phyloP scores from a whole-genome alignment of 352 stramenopile species.

The Aphanomyces euteiches region DNA sequence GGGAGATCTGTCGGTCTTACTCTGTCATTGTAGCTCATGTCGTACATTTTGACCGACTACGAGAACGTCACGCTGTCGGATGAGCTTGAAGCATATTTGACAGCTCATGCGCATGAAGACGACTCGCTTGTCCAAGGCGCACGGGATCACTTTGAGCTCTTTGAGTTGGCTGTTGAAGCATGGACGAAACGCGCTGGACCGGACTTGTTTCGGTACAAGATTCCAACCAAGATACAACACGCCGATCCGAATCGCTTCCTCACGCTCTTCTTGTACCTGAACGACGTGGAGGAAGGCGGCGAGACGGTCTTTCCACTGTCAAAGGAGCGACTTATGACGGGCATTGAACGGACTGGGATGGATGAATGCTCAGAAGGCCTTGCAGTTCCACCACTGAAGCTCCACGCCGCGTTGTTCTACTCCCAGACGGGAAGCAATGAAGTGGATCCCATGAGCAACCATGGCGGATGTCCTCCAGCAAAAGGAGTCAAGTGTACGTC shows the following conservation, averaged over 20 bases:
- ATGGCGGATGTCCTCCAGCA: constrained; percentile 26
- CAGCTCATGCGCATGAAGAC: constrained; percentile 27
- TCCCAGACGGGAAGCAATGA: constrained; percentile 18
- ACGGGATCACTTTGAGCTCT: constrained; percentile 38
- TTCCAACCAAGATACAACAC: constrained; percentile 18
- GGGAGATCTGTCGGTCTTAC: too few relatives aligned
- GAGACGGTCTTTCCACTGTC: constrained; percentile 81
- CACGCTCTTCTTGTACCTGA: constrained; percentile 90
- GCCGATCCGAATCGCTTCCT: constrained; percentile 65
- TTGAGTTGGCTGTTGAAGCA: constrained; percentile 44
- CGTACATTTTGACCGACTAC: neutral
- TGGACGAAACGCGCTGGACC: constrained; percentile 33
- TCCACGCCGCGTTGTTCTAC: constrained; percentile 30
- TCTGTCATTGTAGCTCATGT: neutral
- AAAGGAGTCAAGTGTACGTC: constrained; percentile 24
- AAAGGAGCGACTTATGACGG: constrained; percentile 20
- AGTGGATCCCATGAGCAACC: constrained; percentile 12
- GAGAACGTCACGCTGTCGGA: constrained; percentile 37
- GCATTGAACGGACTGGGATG: constrained; percentile 19
- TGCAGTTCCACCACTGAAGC: constrained; percentile 15
- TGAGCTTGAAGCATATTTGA: constrained; percentile 48
- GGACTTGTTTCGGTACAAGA: constrained; percentile 13
- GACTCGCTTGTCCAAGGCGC: constrained; percentile 53
- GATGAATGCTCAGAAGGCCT: constrained; percentile 29
- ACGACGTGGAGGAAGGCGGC: constrained; percentile 69